These are phyloP conservation scores for Pythium sukuiense DNA, from an alignment of 352 stramenopile genomes.

Conservation along the genomic window DNA sequence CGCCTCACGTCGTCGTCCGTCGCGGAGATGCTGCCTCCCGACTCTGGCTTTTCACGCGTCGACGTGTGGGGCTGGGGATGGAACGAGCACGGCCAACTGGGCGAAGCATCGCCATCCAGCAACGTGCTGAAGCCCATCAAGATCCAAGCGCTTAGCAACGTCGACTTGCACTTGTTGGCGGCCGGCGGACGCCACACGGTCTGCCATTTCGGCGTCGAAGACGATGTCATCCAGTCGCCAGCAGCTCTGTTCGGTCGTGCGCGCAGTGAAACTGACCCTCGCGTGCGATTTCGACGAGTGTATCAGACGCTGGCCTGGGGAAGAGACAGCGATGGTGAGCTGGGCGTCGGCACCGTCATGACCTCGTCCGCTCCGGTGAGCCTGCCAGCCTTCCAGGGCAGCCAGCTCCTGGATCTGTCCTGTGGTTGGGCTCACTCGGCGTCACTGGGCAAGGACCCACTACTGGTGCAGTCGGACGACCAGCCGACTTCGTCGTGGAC, in stretches of 20 bases:
- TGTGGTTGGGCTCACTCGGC: constrained; percentile 39
- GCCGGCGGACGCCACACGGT: constrained; percentile 42
- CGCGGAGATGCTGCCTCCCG: constrained; percentile 5
- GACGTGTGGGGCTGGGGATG: constrained; percentile 45
- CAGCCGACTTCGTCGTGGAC: constrained; percentile 11
- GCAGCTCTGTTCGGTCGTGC: constrained; percentile 8
- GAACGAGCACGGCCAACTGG: constrained; percentile 45
- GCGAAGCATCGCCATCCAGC: constrained; percentile 12
- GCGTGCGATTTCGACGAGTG: constrained; percentile 12
- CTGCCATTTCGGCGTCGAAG: constrained; percentile 26
- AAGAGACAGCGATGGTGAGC: constrained; percentile 40
- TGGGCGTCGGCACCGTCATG: constrained; percentile 32
- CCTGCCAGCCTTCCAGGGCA: constrained; percentile 21
- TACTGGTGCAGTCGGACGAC: constrained; percentile 15
- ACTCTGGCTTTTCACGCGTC: constrained; percentile 13
- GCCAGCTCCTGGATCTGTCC: constrained; percentile 22
- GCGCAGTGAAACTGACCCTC: constrained; percentile 25
- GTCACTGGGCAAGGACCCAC: constrained; percentile 22
- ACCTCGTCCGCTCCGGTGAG: constrained; percentile 15
- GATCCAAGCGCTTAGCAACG: constrained; percentile 21
- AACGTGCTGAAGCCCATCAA: constrained; percentile 27
- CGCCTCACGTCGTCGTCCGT: constrained; percentile 24
- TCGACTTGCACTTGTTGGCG: constrained; percentile 30
- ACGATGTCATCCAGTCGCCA: constrained; percentile 7
- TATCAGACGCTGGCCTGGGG: constrained; percentile 37